Base-by-base conservation (phyloP, 164 flowering plant genomes). In the Pachysandra terminalis region DNA sequence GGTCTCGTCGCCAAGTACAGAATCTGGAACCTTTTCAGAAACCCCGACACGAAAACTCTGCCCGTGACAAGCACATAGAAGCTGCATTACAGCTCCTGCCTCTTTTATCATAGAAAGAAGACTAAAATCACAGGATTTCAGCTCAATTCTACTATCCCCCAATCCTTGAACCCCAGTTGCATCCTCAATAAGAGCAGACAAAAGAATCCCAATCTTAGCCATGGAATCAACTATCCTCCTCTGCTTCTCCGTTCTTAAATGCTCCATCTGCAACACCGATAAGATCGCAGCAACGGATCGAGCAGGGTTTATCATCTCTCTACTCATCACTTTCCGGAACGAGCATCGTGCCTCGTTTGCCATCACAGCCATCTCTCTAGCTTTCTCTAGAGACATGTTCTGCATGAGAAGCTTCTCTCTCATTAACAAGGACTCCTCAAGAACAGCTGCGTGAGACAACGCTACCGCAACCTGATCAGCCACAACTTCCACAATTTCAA, bases 391-490 rank as follows among this genome's bases (percentile, higher is more conserved):
- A 0, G 79, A 85, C 56, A 73, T 75, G 68, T 89, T 89, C 67
- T 79, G 85, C 64, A 80, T 84, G 15, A 61, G 59, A n/a, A 87
- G 79, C 71, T 85, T 72, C 53, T 85, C 87, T 41, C 88, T 76
- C 77, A 82, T 81, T 7, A 61, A 27, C 79, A 75, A 73, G 25
- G 90, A 87, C 67, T 89, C 94, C 72, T 85, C 94, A 48, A 89
- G 82, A 49, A 87, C 77, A 19, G 81, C 78, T 17, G 93, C 93
- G 73, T 86, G 93, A 0, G 90, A 88, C n/a, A 88, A 80, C 48
- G 93, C 93, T 49, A 86, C 93, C 21, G 89, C 90, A 5, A 80
- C 80, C 69, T 79, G 80, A 65, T 79, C 82, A 14, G 75, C 77
- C 9, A 76, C 80, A 14, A 56, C 77, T 61, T 73, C 72, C 16